A percentile compares a stretch with the other conserved stretches of the same genome.
These are phyloP conservation scores for Backusella tarrabulga DNA, from an alignment of 192 early-diverging fungal species.

Conservation along the genomic window DNA sequence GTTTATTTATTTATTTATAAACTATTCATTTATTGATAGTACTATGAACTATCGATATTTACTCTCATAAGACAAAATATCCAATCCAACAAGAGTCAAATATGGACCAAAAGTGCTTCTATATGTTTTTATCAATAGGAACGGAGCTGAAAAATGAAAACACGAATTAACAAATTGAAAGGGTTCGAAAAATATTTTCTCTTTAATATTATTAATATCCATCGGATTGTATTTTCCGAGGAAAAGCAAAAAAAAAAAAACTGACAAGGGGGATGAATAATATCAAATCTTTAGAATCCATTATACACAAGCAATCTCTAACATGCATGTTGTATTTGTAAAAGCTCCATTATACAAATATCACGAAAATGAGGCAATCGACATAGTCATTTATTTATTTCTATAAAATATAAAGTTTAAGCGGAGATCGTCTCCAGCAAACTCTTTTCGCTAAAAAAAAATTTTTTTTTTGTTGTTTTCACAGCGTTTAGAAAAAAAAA, in stretches of 20 bases:
- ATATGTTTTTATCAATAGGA: not conserved
- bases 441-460: not conserved
- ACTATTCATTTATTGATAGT: no score
- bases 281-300: not conserved
- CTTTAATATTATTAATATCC: not conserved
- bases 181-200: not conserved
- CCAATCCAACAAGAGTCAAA: not conserved
- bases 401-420: conserved; percentile 4
- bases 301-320: no score
- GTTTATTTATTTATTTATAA: no score
- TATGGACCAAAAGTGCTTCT: not conserved
- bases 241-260: not conserved
- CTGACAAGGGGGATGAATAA: not conserved
- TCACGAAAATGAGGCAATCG: not conserved
- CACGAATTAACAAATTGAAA: not conserved
- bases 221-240: not conserved
- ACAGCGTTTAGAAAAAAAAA: not conserved
- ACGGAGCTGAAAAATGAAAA: not conserved
- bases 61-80: not conserved
- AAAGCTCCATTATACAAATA: not conserved
- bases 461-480: not conserved
- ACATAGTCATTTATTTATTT: not conserved
- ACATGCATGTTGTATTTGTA: no score
- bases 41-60: not conserved
- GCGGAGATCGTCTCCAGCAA: not conserved